Conservation (phyloP, 345 rosid genomes). For the Brassica nigra region DNA sequence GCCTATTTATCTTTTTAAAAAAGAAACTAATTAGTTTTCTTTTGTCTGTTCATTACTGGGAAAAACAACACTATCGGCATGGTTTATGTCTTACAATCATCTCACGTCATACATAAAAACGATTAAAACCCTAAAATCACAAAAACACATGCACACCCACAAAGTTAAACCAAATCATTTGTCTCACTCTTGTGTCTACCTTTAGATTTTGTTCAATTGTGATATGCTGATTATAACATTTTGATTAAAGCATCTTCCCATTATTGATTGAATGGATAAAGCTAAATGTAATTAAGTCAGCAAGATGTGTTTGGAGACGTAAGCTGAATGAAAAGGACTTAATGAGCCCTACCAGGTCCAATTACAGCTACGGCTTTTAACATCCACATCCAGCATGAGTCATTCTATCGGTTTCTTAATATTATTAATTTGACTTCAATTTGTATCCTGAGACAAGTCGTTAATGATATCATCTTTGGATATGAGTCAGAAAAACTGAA, state of each 20-base stretch:
- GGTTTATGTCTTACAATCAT: not conserved
- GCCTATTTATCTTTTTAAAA: not conserved
- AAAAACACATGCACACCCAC: not conserved
- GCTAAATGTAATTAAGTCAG: constrained; percentile 22
- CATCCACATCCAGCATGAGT: constrained; percentile 32
- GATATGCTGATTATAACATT: constrained; percentile 1
- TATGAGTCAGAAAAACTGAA: not conserved
- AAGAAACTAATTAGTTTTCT: not conserved
- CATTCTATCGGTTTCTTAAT: constrained; percentile 6
- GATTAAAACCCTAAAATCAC: not conserved
- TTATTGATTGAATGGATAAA: constrained; percentile 26
- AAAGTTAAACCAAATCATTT: not conserved
- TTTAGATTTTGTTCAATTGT: not conserved
- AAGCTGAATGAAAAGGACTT: constrained; percentile 14
- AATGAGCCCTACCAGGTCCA: constrained; percentile 31
- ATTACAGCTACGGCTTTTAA: constrained; percentile 31
- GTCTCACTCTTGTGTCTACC: not conserved
- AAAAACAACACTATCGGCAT: constrained; percentile 24
- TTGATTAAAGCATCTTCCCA: not conserved
- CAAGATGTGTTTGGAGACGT: constrained; percentile 32
- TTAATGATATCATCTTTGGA: constrained; percentile 12
- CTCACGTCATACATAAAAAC: constrained; percentile 11
- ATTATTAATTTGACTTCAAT: constrained; percentile 15
- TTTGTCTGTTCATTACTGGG: constrained; percentile 33
- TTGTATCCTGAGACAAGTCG: not conserved